Percentiles rank a stretch among this genome's conserved stretches.
phyloP scores from a whole-genome alignment of 2,329 filamentous ascomycete genomes.

The Fusarium buxicola region DNA sequence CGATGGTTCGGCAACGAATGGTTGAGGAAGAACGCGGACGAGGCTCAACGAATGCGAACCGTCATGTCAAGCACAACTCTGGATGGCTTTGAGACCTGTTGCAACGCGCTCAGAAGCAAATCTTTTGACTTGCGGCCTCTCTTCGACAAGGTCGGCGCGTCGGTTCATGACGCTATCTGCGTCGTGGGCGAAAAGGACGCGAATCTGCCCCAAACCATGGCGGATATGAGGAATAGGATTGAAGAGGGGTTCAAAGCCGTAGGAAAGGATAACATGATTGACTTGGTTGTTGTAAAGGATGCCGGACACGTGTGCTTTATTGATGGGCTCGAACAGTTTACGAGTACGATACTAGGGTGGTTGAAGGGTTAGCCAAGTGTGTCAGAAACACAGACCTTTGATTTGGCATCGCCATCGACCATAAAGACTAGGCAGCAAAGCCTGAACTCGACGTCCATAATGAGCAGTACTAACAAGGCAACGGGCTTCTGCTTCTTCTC shows the following conservation, averaged over 20 bases:
- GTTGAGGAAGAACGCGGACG: conserved; percentile 50
- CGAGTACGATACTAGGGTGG: conserved; percentile 14
- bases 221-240: conserved; percentile 51
- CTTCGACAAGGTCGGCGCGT: conserved; percentile 47
- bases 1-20: conserved; percentile 57
- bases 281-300: conserved; percentile 51
- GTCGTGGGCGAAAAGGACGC: conserved; percentile 57
- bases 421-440: no score
- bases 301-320: conserved; percentile 55
- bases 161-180: conserved; percentile 52
- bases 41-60: conserved; percentile 50
- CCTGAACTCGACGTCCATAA: no score
- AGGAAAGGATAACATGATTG: conserved; percentile 44
- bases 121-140: conserved; percentile 56
- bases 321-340: conserved; percentile 52
- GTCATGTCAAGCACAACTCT: conserved; percentile 54
- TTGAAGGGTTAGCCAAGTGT: conserved; percentile 4
- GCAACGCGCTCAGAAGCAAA: conserved; percentile 51
- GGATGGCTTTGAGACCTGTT: conserved; percentile 57
- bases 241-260: conserved; percentile 47
- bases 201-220: conserved; percentile 55
- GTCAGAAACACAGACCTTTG: no score
- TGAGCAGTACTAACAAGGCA: no score
- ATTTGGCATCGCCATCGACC: no score
- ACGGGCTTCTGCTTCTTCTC: no score